Evolutionary conservation across 2,329 filamentous ascomycete species (phyloP), one percentile per base, ranked within the genome.

Genomic region (Arthrobotrys musiformis): DNA sequence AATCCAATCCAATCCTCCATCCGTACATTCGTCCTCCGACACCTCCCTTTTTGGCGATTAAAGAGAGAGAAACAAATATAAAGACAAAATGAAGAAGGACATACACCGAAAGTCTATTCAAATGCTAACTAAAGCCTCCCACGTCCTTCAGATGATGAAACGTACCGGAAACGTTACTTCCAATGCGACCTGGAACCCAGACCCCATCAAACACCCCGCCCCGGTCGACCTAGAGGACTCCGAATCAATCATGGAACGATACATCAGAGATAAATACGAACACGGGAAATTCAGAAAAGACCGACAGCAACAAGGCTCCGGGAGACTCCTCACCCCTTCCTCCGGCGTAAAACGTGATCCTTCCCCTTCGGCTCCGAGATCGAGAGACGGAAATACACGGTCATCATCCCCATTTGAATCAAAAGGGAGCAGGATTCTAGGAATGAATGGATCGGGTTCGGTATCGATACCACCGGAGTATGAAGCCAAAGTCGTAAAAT

Each of bases 201-300:
- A 91, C 80, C 93, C 92, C 84, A 89, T 91, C 81, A 92, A 90
- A 81, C 90, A 95, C 1, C 89, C 94, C 3, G 90, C 97, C 15
- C 94, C 95, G 0, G 88, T 97, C 80, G 95, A 98, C 82, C 89
- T 89, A 42, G 95, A 99, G 84, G 94, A 98, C 85, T 92, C 92
- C 58, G 94, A 99, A 83, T 91, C 92, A 9, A 93, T 92, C 28
- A 95, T 99, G 91, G 95, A 99, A 84, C 89, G 93, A 77, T 98
- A 94, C 83, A 97, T 99, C 80, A 88, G 94, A 77, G 91, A 94
- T 82, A 99, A 99, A 84, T 99, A 99, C 84, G 90, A 94, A 82
- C 90, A 90, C 80, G 86, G 87, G 72, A 84, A 86, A 13, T 86
- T 89, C 61, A 74, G 78, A 52, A 63, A 76, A 79, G 85, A 85